Evolutionary conservation across 2,329 filamentous ascomycete genomes (phyloP), one percentile per base, ranked within the genome.

Genomic region (Lasiodiplodia sp.): DNA sequence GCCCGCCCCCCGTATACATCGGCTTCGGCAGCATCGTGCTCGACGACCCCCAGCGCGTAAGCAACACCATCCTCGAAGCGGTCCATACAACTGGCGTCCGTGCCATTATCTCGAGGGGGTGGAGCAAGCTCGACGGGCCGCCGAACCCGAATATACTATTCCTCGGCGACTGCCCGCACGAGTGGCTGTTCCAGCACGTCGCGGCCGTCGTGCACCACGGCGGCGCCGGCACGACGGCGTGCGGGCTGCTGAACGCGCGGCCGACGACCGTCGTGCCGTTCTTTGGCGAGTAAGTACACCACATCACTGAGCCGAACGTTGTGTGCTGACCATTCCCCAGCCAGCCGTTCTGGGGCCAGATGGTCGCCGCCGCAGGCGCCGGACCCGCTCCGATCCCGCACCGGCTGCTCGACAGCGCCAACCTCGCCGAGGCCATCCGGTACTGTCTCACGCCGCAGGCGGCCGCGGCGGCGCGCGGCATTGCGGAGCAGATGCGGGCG

Each of bases 171-270:
- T 75, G 72, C 51, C 87, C 86, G 1, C 86, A 88, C 66, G 84
- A 88, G 68, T 88, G 86, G 87, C 78, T 88, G 0, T 89, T 89
- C 70, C 81, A 86, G 69, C 80, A 82, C 18, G 86, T 88, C 1
- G 80, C 84, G 0, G 82, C 81, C 16, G 86, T 89, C 0, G 81
- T 89, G 0, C 87, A 89, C 69, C 86, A 89, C 65, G 87, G 87
- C 23, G 87, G 87, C 8, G 87, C 87, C 16, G 87, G 87, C 4
- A 88, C 86, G 0, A 88, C 87, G 2, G 86, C 87, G 1, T 84
- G 82, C 47, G 86, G 87, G 0, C 80, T 89, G 4, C 74, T 79
- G 2, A 80, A 85, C 57, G 86, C 83, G 0, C 77, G 80, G 21
- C 86, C 87, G 0, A 88, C 86, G 0, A 75, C 83, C 0, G 81